Evolutionary conservation across 164 flowering plant genomes (phyloP).

Genomic region (Aristolochia fimbriata): DNA sequence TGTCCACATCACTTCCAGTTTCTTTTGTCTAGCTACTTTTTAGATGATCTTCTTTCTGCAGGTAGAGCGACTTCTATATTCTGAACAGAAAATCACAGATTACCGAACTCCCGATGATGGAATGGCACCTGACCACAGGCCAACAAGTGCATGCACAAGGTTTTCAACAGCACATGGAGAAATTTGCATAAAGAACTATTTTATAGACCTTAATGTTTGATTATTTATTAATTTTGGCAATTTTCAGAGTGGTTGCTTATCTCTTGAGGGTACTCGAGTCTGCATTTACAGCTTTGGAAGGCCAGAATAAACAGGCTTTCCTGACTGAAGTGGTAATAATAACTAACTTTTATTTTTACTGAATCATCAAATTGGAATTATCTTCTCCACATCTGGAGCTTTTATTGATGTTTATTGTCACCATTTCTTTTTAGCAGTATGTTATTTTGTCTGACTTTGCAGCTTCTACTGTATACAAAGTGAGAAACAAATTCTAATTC

Average conservation of each 20-base stretch:
- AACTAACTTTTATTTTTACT: background rate
- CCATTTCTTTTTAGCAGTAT: background rate
- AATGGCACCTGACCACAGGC: slow-evolving; percentile 90
- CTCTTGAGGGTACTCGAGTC: slow-evolving; percentile 95
- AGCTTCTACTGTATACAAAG: too few species aligned
- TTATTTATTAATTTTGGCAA: slow-evolving; percentile 1
- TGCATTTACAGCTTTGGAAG: slow-evolving; percentile 91
- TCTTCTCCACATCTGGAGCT: background rate
- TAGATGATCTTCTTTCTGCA: slow-evolving; percentile 14
- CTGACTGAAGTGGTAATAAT: slow-evolving; percentile 79
- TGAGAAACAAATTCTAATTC: too few species aligned
- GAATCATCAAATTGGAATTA: background rate
- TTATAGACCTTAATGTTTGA: background rate
- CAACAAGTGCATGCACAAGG: slow-evolving; percentile 97
- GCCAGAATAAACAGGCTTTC: slow-evolving; percentile 95
- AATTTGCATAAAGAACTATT: background rate
- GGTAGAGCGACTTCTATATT: slow-evolving; percentile 89
- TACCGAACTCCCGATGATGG: slow-evolving; percentile 94
- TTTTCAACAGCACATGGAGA: slow-evolving; percentile 6
- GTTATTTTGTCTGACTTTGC: too few species aligned
- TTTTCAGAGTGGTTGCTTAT: slow-evolving; percentile 82
- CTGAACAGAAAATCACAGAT: slow-evolving; percentile 90
- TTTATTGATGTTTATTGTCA: background rate
- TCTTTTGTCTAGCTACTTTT: background rate
- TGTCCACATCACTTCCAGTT: too few species aligned